Percentiles rank a stretch among this genome's conserved stretches.
Conservation (phyloP, 2,329 filamentous ascomycete species). For the Whalleya microplaca region DNA sequence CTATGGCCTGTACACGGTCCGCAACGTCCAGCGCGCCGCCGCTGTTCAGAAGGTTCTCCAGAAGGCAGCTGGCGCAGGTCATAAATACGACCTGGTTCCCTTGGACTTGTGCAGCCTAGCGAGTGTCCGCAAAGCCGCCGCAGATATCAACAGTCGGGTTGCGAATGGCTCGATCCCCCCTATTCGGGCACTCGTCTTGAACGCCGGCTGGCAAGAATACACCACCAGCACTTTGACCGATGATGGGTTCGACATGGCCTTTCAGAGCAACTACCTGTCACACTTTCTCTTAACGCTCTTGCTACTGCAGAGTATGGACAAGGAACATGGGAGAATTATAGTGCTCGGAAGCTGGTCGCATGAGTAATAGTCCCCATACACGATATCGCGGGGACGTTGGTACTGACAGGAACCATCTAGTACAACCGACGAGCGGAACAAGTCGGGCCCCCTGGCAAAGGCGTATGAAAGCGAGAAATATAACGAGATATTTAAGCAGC, state of each 20-base stretch:
- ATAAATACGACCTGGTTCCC: slow-evolving; percentile 15
- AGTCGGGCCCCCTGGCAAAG: slow-evolving; percentile 7
- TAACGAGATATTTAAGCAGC: slow-evolving; percentile 31
- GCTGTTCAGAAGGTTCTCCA: slow-evolving; percentile 6
- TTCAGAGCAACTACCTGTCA: too few species aligned
- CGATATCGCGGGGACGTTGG: slow-evolving; percentile 38
- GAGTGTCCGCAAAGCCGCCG: slow-evolving; percentile 20
- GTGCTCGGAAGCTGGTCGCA: too few species aligned
- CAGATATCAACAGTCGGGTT: slow-evolving; percentile 23
- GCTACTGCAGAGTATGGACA: too few species aligned
- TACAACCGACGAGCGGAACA: slow-evolving; percentile 24
- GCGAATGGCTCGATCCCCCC: slow-evolving; percentile 23
- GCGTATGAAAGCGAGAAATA: slow-evolving; percentile 29
- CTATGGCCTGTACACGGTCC: slow-evolving; percentile 24
- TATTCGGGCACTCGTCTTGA: too few species aligned
- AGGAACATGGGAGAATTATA: too few species aligned
- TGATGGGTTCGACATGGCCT: too few species aligned
- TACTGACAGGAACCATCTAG: slow-evolving; percentile 31
- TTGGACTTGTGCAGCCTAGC: slow-evolving; percentile 23
- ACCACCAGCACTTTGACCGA: too few species aligned
- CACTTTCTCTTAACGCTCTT: too few species aligned
- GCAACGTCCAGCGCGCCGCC: slow-evolving; percentile 7
- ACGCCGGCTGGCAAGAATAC: too few species aligned
- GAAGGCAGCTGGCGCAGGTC: slow-evolving; percentile 7
- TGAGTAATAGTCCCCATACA: too few species aligned